These are phyloP conservation scores for Colletotrichum australisinense DNA, from an alignment of 2,329 filamentous ascomycete species.

Conservation along the genomic window DNA sequence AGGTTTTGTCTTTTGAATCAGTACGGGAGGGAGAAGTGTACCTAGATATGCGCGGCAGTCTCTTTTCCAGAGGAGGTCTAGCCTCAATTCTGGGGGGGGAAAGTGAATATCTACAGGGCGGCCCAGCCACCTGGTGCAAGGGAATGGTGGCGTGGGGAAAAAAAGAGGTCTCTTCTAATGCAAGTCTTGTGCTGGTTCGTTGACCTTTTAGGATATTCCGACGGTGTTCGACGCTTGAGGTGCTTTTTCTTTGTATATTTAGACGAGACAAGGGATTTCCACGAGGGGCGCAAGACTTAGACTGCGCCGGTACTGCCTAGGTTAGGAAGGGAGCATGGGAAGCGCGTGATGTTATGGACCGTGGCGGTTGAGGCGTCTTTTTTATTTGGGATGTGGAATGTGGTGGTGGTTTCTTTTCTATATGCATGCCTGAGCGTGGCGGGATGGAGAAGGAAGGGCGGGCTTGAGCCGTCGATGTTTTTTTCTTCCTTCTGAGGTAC, in stretches of 20 bases:
- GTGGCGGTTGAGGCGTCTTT: neutral
- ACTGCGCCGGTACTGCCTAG: neutral
- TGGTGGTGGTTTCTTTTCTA: neutral
- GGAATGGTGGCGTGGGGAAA: neutral
- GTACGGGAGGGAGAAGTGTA: no score
- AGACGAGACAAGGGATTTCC: neutral
- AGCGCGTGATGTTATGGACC: neutral
- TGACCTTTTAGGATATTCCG: neutral
- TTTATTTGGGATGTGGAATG: neutral
- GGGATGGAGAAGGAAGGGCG: neutral
- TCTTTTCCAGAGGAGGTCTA: no score
- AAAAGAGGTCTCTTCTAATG: neutral
- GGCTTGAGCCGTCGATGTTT: neutral
- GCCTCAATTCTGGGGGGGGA: neutral
- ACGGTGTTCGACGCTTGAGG: neutral
- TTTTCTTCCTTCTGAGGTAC: neutral
- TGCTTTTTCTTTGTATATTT: slow-evolving; percentile 5
- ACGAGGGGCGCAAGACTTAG: no score
- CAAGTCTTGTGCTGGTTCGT: neutral
- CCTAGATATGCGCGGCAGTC: no score
- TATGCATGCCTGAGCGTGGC: slow-evolving; percentile 20
- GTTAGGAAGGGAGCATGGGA: neutral
- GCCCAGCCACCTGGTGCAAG: neutral
- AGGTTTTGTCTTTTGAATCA: no score
- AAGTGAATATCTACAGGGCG: neutral